Evolutionary conservation across 345 rosid genomes (phyloP), one percentile per base, ranked within the genome.

Genomic region (Hevea brasiliensis): DNA sequence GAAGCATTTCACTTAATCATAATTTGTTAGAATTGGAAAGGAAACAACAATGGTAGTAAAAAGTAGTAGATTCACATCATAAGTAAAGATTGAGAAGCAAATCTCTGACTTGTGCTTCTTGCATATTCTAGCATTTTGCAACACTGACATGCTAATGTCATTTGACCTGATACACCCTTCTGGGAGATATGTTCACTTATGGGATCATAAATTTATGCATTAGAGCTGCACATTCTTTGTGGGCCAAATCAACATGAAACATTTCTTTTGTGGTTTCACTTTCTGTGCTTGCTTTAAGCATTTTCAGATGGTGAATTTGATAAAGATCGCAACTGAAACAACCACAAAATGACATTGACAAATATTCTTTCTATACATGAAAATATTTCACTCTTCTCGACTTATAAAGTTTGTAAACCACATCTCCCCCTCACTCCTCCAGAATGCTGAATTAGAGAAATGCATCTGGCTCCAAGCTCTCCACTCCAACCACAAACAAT

Each of bases 401-500:
- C 17, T 23, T 47, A 66, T 45, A 18, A 37, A 55, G 17, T 32
- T 29, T 55, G 60, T 21, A n/a, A 55, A n/a, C 8, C 8, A 55
- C 42, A 27, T 35, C 14, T 13, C 55, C n/a, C 45, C 18, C 71
- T 27, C 64, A 18, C 48, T 50, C 21, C 62, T 12, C 51, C 8
- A 47, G 9, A 60, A 17, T 50, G 42, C 15, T 63, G 8, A 73
- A 29, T 8, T 21, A 62, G 48, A 13, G 47, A 27, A 37, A 66
- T 67, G 7, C 56, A 44, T 50, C 35, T 20, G 45, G 60, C 71
- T 44, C 18, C 72, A 67, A 59, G 7, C 21, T 67, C 53, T 42
- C 56, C 10, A 47, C 47, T 67, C 61, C 37, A 60, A 68, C 53
- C 51, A 40, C 68, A 67, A 74, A 74, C 66, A 59, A 74, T 13